Percentiles rank a stretch among this genome's conserved stretches.
phyloP scores from a whole-genome alignment of 768 basidiomycete genomes.

The Xerocomus spinulosus region DNA sequence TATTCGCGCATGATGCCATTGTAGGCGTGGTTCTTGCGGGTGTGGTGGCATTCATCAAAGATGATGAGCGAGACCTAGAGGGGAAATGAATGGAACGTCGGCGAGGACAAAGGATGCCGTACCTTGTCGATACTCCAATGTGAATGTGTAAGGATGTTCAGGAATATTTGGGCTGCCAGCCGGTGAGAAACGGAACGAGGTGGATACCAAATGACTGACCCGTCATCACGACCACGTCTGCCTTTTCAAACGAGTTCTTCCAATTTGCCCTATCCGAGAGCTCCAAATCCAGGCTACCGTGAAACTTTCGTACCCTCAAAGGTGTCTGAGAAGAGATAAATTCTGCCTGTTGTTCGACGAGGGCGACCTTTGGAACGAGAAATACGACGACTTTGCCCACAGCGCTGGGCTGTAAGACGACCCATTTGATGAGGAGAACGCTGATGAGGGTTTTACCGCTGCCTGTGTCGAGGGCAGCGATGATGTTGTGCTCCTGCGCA shows the following conservation, averaged over 20 bases:
- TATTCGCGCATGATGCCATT: constrained; percentile 57
- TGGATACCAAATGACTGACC: constrained; percentile 38
- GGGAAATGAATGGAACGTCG: not conserved
- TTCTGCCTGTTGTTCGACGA: constrained; percentile 78
- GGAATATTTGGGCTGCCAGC: constrained; percentile 68
- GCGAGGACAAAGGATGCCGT: not conserved
- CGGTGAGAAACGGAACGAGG: constrained; percentile 1
- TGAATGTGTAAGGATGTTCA: constrained; percentile 77
- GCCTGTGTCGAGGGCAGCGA: constrained; percentile 56
- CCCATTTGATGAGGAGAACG: constrained; percentile 70
- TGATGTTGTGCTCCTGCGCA: constrained; percentile 49
- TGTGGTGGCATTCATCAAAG: constrained; percentile 58
- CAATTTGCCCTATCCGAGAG: constrained; percentile 63
- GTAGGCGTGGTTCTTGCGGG: constrained; percentile 52
- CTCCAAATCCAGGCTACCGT: constrained; percentile 68
- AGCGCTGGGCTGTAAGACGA: constrained; percentile 47
- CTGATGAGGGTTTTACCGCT: constrained; percentile 61
- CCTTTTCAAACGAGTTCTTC: constrained; percentile 53
- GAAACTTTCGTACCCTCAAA: constrained; percentile 61
- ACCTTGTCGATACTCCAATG: constrained; percentile 71
- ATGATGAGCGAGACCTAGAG: constrained; percentile 51
- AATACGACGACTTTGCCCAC: constrained; percentile 66
- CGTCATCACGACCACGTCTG: constrained; percentile 85
- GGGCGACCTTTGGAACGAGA: constrained; percentile 78
- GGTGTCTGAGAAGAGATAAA: constrained; percentile 63